A percentile compares a stretch with the other conserved stretches of the same genome.
Evolutionary conservation across 1,284 basidiomycete genomes (phyloP).

Genomic region (Cryptococcus neoformans): DNA sequence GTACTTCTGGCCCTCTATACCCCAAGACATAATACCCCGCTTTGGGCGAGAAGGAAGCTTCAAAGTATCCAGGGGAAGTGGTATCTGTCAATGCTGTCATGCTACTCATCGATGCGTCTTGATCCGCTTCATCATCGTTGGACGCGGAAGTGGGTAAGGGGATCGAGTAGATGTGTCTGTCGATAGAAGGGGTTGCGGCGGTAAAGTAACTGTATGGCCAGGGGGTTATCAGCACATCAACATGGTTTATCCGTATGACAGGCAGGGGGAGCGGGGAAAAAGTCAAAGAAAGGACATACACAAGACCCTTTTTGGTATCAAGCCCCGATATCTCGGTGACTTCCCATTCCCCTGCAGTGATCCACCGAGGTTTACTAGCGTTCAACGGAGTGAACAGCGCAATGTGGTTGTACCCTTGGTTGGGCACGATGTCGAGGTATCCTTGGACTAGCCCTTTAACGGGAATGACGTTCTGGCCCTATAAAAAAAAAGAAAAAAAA

Average conservation of each 20-base stretch:
- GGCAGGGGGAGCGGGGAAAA: slow-evolving; percentile 6
- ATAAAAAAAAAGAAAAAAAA: neutral
- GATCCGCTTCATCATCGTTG: neutral
- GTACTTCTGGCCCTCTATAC: slow-evolving; percentile 78
- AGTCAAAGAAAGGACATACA: slow-evolving; percentile 56
- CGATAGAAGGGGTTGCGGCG: slow-evolving; percentile 76
- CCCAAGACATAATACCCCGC: slow-evolving; percentile 79
- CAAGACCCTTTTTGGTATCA: slow-evolving; percentile 62
- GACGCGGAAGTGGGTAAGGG: slow-evolving; percentile 55
- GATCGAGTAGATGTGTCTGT: slow-evolving; percentile 79
- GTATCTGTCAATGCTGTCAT: slow-evolving; percentile 64
- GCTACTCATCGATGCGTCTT: slow-evolving; percentile 24
- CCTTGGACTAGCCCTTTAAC: slow-evolving; percentile 54
- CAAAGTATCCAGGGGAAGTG: slow-evolving; percentile 61
- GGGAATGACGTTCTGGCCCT: slow-evolving; percentile 50
- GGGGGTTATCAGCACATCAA: too few species aligned
- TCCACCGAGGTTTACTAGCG: slow-evolving; percentile 66
- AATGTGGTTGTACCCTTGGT: slow-evolving; percentile 82
- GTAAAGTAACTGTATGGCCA: slow-evolving; percentile 68
- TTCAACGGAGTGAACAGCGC: slow-evolving; percentile 78
- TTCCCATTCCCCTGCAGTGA: slow-evolving; percentile 88
- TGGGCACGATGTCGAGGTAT: slow-evolving; percentile 85
- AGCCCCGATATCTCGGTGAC: slow-evolving; percentile 74
- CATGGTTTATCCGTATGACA: neutral
- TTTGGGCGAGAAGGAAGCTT: slow-evolving; percentile 71